These are phyloP conservation scores for Penicillium italicum DNA, from an alignment of 2,329 filamentous ascomycete genomes.

Conservation along the genomic window DNA sequence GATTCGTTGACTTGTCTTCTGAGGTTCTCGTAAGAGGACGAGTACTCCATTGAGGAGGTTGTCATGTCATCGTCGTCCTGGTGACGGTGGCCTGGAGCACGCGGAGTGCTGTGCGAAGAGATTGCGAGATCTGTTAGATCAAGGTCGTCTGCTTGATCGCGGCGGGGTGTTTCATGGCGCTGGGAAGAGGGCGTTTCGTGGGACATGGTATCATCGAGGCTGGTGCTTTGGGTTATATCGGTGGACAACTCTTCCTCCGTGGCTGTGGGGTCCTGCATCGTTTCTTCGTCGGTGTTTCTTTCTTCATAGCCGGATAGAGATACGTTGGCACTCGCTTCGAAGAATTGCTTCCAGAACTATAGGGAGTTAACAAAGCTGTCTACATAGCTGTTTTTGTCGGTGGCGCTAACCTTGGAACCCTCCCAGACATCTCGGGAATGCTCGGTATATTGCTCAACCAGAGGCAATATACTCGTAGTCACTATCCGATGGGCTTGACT, in stretches of 20 bases:
- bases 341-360: conserved; percentile 99
- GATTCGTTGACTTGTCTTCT: conserved; percentile 61
- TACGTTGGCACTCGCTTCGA: conserved; percentile 96
- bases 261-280: conserved; percentile 49
- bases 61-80: conserved; percentile 36
- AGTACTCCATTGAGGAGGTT: conserved; percentile 52
- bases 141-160: conserved; percentile 41
- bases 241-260: conserved; percentile 56
- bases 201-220: conserved; percentile 35
- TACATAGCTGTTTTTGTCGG: not conserved
- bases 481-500: conserved; percentile 95
- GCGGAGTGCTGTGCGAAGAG: conserved; percentile 49
- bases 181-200: conserved; percentile 42
- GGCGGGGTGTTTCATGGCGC: conserved; percentile 27
- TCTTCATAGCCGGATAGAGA: conserved; percentile 94
- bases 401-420: conserved; percentile 72
- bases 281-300: conserved; percentile 58
- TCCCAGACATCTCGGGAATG: conserved; percentile 95
- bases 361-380: conserved; percentile 6
- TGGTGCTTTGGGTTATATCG: conserved; percentile 44
- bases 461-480: conserved; percentile 83
- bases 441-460: conserved; percentile 92
- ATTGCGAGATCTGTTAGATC: conserved; percentile 44
- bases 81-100: conserved; percentile 32
- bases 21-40: conserved; percentile 73